Base-by-base conservation (phyloP, 2,329 filamentous ascomycete species). In the Camillea tinctor region DNA sequence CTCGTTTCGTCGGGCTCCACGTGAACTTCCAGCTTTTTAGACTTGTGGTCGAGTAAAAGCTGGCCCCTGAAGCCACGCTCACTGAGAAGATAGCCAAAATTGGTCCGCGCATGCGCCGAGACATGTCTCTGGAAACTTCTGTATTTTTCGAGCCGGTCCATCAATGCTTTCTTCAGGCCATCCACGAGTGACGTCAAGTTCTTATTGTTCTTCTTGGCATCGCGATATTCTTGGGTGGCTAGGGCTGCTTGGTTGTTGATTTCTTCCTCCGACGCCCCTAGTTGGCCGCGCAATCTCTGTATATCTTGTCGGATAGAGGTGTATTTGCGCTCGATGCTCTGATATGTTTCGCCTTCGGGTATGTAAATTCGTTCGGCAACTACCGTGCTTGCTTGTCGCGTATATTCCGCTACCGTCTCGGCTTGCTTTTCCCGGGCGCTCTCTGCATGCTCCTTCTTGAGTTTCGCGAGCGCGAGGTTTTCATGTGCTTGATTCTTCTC, bases 11-110 rank as follows among this genome's bases (percentile, higher is more conserved):
- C 86, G 0, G 87, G 87, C 72, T 89, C 86, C 62, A 94, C 90
- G 64, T 90, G 84, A 60, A 99, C 84, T 64, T 93, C 88, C 44
- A 99, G 84, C 58, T 84, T 81, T 67, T 89, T 89, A n/a, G 81
- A 74, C 54, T 81, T 79, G 76, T 98, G 94, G 69, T 97, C 88
- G 50, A 96, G 84, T 21, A 88, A 79, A 59, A 99, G 84, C 64
- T 85, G 86, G 59, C 95, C 95, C 51, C 93, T 87, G 77, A 96
- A 99, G 21, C 90, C 89, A 69, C 95, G 88, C 76, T 98, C 93
- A 70, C 88, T 92, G 60, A 99, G 85, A 15, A 98, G 84, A 71
- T 95, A 96, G 56, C 86, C 89, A 76, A 99, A 99, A 62, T 91
- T 92, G 56, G 90, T 88, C 54, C 92, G 88, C 52, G 95, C 91